Percentiles rank a stretch among this genome's conserved stretches.
Conservation (phyloP, 257 asterid genomes). For the Nicotiana tabacum region DNA sequence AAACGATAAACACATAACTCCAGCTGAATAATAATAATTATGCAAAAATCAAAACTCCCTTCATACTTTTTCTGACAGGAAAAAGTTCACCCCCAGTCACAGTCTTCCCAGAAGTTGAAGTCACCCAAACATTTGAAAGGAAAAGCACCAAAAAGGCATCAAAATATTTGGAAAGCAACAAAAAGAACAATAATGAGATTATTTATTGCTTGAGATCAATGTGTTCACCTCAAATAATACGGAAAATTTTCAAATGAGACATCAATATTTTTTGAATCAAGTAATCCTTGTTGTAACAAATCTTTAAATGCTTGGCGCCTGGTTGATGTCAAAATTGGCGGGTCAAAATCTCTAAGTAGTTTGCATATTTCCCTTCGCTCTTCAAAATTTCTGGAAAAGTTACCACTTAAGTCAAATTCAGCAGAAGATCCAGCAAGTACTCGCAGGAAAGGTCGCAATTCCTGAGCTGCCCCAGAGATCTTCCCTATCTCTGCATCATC, state of each 20-base stretch:
- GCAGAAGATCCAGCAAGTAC: conserved; percentile 44
- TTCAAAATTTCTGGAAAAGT: conserved; percentile 45
- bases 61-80: background rate
- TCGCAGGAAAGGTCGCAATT: conserved; percentile 50
- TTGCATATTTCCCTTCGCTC: conserved; percentile 50
- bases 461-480: conserved; percentile 34
- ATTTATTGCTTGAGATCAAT: background rate
- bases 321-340: conserved; percentile 44
- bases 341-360: conserved; percentile 48
- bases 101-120: background rate
- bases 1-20: background rate
- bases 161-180: background rate
- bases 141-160: background rate
- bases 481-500: conserved; percentile 49
- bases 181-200: background rate
- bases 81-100: conserved; percentile 1
- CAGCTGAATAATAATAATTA: background rate
- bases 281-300: conserved; percentile 51
- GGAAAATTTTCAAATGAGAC: conserved; percentile 80
- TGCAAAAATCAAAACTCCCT: background rate
- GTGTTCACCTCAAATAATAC: conserved; percentile 71
- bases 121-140: background rate
- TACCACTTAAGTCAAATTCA: conserved; percentile 50
- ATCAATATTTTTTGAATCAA: conserved; percentile 52
- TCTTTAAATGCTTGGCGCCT: conserved; percentile 75